phyloP scores from a whole-genome alignment of 176 grass and related monocot genomes.

The Ananas comosus region DNA sequence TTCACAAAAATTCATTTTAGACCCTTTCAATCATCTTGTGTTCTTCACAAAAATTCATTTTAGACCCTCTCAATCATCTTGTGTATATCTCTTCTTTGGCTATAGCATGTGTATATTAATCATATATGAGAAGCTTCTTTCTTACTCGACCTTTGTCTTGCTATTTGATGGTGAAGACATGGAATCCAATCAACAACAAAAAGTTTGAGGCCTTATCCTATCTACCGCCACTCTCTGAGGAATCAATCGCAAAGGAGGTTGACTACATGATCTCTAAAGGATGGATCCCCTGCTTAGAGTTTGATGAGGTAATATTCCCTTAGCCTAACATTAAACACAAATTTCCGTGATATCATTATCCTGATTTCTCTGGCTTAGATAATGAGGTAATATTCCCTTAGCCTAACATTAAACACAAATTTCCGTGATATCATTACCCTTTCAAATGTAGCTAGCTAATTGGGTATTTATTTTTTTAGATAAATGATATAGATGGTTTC shows the following conservation, averaged over 20 bases:
- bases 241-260: conserved; percentile 49
- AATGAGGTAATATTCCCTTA: conserved; percentile 18
- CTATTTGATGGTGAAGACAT: conserved; percentile 22
- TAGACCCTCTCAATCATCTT: neutral
- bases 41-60: neutral
- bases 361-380: too few relatives aligned
- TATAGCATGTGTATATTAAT: neutral
- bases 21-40: too few relatives aligned
- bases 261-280: conserved; percentile 58
- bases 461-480: too few relatives aligned
- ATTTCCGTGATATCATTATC: too few relatives aligned
- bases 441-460: too few relatives aligned
- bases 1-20: too few relatives aligned
- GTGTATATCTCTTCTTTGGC: neutral
- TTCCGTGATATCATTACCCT: too few relatives aligned
- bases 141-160: neutral
- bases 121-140: neutral
- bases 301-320: conserved; percentile 34
- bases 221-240: conserved; percentile 38
- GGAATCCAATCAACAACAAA: conserved; percentile 62
- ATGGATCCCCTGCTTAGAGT: conserved; percentile 63
- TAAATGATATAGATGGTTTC: too few relatives aligned
- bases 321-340: neutral
- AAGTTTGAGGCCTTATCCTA: conserved; percentile 58
- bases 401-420: neutral